Percentiles rank a stretch among this genome's conserved stretches.
phyloP scores from a whole-genome alignment of 805 yeast genomes.

The Metschnikowia shivogae region DNA sequence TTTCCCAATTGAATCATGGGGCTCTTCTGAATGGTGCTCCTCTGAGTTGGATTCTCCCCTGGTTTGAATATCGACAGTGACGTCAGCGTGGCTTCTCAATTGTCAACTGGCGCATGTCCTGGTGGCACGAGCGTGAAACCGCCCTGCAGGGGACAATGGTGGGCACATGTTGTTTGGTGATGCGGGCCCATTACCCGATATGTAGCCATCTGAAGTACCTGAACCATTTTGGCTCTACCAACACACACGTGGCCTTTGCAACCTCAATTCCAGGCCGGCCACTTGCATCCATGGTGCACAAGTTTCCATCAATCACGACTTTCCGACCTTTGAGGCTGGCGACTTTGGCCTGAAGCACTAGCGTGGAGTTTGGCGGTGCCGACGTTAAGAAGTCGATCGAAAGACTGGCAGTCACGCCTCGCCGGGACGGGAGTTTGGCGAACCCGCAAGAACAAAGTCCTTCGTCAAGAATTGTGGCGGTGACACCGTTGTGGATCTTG shows the following conservation, averaged over 20 bases:
- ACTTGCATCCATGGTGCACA: constrained; percentile 46
- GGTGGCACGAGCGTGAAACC: no score
- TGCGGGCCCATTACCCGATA: neutral
- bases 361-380: constrained; percentile 57
- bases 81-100: no score
- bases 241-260: constrained; percentile 63
- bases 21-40: no score
- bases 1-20: no score
- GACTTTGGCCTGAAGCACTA: constrained; percentile 67
- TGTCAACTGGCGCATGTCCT: no score
- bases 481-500: constrained; percentile 75
- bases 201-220: constrained; percentile 52
- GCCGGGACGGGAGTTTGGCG: constrained; percentile 66
- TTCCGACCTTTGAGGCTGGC: constrained; percentile 70
- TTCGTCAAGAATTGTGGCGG: constrained; percentile 79
- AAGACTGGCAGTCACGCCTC: constrained; percentile 87
- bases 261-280: constrained; percentile 32
- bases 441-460: constrained; percentile 84
- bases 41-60: no score
- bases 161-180: no score
- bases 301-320: constrained; percentile 67
- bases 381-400: constrained; percentile 62
- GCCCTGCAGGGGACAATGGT: no score
- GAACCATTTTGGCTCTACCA: constrained; percentile 90
- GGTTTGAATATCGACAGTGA: no score